phyloP scores from a whole-genome alignment of 108 stramenopile species.

The Nitzschia inconspicua region DNA sequence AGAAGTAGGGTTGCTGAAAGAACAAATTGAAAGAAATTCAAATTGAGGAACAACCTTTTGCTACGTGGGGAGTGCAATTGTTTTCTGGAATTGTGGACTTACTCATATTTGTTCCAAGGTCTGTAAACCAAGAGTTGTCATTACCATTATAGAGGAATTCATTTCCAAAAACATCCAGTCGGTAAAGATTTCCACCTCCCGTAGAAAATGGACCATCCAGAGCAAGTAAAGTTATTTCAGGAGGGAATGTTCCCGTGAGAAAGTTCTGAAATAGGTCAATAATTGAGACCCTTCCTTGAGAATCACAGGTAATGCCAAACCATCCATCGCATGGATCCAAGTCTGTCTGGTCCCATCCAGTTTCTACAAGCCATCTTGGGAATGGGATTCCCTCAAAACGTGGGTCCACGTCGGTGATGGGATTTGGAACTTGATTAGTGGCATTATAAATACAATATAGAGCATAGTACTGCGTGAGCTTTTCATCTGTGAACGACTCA shows the following conservation, averaged over 20 bases:
- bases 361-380: background rate
- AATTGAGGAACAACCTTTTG: background rate
- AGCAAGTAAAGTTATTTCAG: slow-evolving; percentile 20
- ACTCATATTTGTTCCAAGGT: slow-evolving; percentile 26
- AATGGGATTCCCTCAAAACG: slow-evolving; percentile 1
- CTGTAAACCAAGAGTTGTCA: slow-evolving; percentile 11
- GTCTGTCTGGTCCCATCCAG: background rate
- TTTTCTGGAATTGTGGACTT: slow-evolving; percentile 1
- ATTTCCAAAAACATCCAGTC: slow-evolving; percentile 15
- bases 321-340: slow-evolving; percentile 18
- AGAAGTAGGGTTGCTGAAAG: slow-evolving; percentile 9
- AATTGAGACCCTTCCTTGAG: slow-evolving; percentile 1
- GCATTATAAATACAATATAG: slow-evolving; percentile 24
- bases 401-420: slow-evolving; percentile 2
- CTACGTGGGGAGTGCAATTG: background rate
- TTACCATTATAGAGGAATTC: slow-evolving; percentile 14
- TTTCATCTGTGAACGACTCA: background rate
- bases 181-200: slow-evolving; percentile 17
- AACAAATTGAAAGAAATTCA: background rate
- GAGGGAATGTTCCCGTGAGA: slow-evolving; percentile 25
- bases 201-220: slow-evolving; percentile 18
- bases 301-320: slow-evolving; percentile 13
- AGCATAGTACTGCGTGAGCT: slow-evolving; percentile 20
- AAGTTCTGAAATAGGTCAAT: slow-evolving; percentile 14
- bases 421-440: slow-evolving; percentile 11